Conservation (phyloP, 352 stramenopile genomes). For the Elongisporangium undulatum region DNA sequence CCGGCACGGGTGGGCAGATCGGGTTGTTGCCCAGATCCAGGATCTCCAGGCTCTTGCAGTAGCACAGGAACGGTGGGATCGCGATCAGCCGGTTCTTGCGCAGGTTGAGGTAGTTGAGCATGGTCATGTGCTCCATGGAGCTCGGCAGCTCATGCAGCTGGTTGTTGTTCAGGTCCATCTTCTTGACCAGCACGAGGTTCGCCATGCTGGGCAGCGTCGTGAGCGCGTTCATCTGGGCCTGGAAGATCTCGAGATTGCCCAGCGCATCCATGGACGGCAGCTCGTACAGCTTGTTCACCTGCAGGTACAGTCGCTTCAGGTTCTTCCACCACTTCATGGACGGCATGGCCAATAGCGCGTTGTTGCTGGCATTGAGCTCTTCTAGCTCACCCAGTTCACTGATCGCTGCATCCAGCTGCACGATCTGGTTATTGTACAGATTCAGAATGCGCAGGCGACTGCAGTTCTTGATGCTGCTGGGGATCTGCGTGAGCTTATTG, state of each 20-base stretch:
- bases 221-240: conserved; percentile 61
- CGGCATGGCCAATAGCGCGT: conserved; percentile 35
- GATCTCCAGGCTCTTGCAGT: conserved; percentile 54
- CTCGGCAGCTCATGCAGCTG: conserved; percentile 40
- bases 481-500: conserved; percentile 48
- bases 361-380: conserved; percentile 75
- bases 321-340: conserved; percentile 44
- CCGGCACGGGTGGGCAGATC: conserved; percentile 34
- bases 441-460: conserved; percentile 51
- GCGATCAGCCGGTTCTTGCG: conserved; percentile 48
- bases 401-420: conserved; percentile 35
- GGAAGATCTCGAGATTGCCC: conserved; percentile 56
- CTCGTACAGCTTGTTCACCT: conserved; percentile 43
- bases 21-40: conserved; percentile 69
- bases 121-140: conserved; percentile 46
- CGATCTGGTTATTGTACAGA: conserved; percentile 76
- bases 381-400: conserved; percentile 48
- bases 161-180: conserved; percentile 79
- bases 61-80: conserved; percentile 40
- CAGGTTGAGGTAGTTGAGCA: conserved; percentile 62
- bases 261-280: conserved; percentile 44
- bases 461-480: conserved; percentile 47
- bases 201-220: conserved; percentile 55
- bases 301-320: conserved; percentile 46
- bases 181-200: conserved; percentile 56